Evolutionary conservation across 192 early-diverging fungal genomes (phyloP).

Genomic region (Allomyces javanicus): DNA sequence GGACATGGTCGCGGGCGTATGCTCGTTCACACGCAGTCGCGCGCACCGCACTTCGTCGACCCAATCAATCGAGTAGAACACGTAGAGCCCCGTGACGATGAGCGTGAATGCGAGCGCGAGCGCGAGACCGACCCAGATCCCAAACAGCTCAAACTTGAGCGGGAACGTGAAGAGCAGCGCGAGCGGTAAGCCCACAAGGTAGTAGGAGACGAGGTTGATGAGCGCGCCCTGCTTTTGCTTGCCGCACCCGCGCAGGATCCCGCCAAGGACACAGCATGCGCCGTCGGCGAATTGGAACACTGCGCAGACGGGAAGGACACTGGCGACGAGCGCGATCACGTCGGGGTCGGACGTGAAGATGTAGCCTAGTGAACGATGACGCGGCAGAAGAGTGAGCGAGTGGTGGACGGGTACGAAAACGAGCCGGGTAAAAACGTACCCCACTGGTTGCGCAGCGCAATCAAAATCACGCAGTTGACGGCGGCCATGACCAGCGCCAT

Average conservation of each 20-base stretch:
- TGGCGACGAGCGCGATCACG: slow-evolving; percentile 48
- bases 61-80: not conserved
- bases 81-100: not conserved
- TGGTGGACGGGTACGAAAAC: no score
- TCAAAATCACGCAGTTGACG: slow-evolving; percentile 28
- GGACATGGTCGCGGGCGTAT: not conserved
- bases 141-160: not conserved
- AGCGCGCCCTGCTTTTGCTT: slow-evolving; percentile 42
- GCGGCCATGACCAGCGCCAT: slow-evolving; percentile 27
- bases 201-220: slow-evolving; percentile 40
- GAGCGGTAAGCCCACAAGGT: slow-evolving; percentile 45
- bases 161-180: slow-evolving; percentile 14
- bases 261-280: slow-evolving; percentile 30
- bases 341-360: slow-evolving; percentile 45
- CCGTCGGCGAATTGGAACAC: slow-evolving; percentile 34
- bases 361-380: slow-evolving; percentile 3
- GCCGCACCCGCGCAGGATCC: slow-evolving; percentile 57
- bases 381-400: no score
- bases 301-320: slow-evolving; percentile 59
- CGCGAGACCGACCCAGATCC: not conserved
- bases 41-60: not conserved
- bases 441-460: slow-evolving; percentile 26
- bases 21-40: not conserved
- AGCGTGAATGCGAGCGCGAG: not conserved
- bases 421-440: slow-evolving; percentile 31